These are phyloP conservation scores for Ophiognomonia clavigignenti-juglandacearum DNA, from an alignment of 2,329 filamentous ascomycete species.

Conservation along the genomic window DNA sequence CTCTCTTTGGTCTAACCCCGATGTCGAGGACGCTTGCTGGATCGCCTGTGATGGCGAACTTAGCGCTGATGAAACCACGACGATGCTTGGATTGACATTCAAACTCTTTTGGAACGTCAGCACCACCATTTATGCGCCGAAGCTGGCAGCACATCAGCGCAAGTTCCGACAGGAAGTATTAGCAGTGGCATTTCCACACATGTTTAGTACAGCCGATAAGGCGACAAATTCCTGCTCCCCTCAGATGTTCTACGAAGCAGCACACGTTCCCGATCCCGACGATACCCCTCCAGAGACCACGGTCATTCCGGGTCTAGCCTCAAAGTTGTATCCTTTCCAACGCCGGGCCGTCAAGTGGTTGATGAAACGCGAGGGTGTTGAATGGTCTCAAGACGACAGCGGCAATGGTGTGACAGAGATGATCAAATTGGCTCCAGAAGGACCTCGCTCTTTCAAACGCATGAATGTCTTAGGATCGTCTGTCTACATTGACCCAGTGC, in stretches of 20 bases:
- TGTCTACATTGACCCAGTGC: slow-evolving; percentile 49
- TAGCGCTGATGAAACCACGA: background rate
- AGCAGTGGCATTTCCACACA: slow-evolving; percentile 16
- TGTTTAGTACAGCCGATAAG: background rate
- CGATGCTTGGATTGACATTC: slow-evolving; percentile 12
- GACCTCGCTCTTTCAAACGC: slow-evolving; percentile 39
- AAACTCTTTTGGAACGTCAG: slow-evolving; percentile 27
- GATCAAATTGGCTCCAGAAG: slow-evolving; percentile 15
- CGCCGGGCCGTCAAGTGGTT: slow-evolving; percentile 67
- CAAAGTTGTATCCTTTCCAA: slow-evolving; percentile 67
- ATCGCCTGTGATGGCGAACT: slow-evolving; percentile 8
- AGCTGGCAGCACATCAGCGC: background rate
- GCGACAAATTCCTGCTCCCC: slow-evolving; percentile 32
- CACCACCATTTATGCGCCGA: background rate
- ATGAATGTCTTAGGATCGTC: slow-evolving; percentile 32
- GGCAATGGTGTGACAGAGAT: slow-evolving; percentile 21
- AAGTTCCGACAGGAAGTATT: slow-evolving; percentile 18
- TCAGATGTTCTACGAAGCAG: slow-evolving; percentile 64
- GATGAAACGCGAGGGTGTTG: slow-evolving; percentile 58
- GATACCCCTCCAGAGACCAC: slow-evolving; percentile 34
- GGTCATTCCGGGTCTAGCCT: slow-evolving; percentile 37
- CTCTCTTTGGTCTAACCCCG: slow-evolving; percentile 10
- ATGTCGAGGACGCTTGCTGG: slow-evolving; percentile 14
- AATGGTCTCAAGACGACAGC: slow-evolving; percentile 31
- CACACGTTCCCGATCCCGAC: slow-evolving; percentile 52